phyloP scores from a whole-genome alignment of 192 early-diverging fungal genomes.

The Backusella macrospora region DNA sequence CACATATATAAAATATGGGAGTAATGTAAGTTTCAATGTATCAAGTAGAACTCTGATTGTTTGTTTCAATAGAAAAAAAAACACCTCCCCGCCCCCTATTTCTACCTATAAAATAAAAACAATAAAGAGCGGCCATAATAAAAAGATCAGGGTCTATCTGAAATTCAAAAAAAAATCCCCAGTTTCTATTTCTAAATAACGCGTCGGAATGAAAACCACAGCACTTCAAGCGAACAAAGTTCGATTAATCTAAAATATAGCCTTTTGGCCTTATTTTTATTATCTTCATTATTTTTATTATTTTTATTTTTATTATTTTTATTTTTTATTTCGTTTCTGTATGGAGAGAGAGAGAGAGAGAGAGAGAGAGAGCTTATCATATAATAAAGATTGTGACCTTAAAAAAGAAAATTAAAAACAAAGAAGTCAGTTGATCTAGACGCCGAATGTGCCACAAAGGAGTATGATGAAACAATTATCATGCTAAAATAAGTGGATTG shows the following conservation, averaged over 20 bases:
- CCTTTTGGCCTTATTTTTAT: neutral
- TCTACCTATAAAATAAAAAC: neutral
- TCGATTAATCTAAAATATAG: neutral
- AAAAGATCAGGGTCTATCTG: slow-evolving; percentile 9
- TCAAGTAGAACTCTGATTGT: neutral
- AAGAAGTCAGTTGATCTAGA: slow-evolving; percentile 13
- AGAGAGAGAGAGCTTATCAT: neutral
- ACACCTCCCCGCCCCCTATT: neutral
- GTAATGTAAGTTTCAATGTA: neutral
- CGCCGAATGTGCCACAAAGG: slow-evolving; percentile 7
- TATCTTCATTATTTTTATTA: neutral
- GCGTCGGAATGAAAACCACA: neutral
- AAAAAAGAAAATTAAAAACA: slow-evolving; percentile 15
- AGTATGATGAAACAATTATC: slow-evolving; percentile 11
- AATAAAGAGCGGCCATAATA: neutral
- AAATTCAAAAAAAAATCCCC: slow-evolving; percentile 8
- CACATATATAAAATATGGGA: neutral
- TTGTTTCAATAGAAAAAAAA: neutral
- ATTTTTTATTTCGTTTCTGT: neutral
- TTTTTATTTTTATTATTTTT: neutral
- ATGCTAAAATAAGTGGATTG: slow-evolving; percentile 5
- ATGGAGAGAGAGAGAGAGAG: neutral
- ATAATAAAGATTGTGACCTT: neutral
- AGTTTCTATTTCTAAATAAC: neutral
- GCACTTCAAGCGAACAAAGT: neutral